phyloP scores from a whole-genome alignment of 805 yeast species.

The Saccharomyces kudriavzevii region DNA sequence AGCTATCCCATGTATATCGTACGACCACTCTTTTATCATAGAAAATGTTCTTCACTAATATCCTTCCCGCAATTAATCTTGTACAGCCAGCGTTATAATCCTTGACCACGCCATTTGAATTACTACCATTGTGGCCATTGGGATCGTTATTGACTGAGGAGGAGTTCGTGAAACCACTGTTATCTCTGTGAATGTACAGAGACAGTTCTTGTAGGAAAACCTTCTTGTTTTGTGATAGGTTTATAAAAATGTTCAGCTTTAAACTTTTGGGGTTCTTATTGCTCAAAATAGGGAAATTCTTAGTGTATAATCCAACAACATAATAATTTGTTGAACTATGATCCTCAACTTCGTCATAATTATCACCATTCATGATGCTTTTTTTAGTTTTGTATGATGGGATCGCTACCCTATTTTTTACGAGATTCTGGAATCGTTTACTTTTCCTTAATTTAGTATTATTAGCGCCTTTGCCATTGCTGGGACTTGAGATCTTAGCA shows the following conservation, averaged over 20 bases:
- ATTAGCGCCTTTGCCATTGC: not conserved
- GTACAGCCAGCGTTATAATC: not conserved
- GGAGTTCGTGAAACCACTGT: not conserved
- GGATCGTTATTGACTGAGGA: not conserved
- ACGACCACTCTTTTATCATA: slow-evolving; percentile 62
- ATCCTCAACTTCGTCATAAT: not conserved
- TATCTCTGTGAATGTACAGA: slow-evolving; percentile 11
- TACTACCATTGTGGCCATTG: not conserved
- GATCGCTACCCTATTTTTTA: not conserved
- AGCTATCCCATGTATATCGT: slow-evolving; percentile 68
- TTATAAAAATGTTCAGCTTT: slow-evolving; percentile 25
- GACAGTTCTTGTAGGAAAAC: slow-evolving; percentile 22
- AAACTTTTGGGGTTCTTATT: slow-evolving; percentile 23
- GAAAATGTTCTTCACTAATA: slow-evolving; percentile 70
- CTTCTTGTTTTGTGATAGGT: slow-evolving; percentile 18
- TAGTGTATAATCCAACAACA: slow-evolving; percentile 21
- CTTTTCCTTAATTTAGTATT: slow-evolving; percentile 8
- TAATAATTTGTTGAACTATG: not conserved
- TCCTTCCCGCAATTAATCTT: slow-evolving; percentile 50
- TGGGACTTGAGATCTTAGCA: not conserved
- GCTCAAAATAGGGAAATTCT: slow-evolving; percentile 24
- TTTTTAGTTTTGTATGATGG: not conserved
- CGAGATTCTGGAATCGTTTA: slow-evolving; percentile 10
- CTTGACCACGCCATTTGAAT: not conserved
- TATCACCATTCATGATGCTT: not conserved